Conservation (phyloP, 805 yeast species). For the Spathaspora hagerdaliae region DNA sequence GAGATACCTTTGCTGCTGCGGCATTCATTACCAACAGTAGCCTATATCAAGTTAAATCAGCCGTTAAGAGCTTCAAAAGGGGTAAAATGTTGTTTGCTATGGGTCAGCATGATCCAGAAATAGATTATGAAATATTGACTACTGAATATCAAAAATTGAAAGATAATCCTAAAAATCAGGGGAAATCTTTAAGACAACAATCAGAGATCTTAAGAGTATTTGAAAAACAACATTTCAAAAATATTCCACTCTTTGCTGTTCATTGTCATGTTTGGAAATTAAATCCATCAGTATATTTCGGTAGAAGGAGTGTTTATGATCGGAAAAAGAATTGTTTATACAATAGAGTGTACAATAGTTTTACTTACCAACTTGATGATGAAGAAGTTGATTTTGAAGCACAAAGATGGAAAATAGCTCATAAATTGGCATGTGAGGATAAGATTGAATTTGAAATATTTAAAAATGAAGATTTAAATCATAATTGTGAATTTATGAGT, state of each 20-base stretch:
- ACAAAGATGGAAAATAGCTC: conserved; percentile 9
- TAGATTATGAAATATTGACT: conserved; percentile 14
- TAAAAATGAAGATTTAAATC: conserved; percentile 5
- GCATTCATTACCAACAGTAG: conserved; percentile 28
- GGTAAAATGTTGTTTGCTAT: conserved; percentile 30
- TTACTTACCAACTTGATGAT: conserved; percentile 1
- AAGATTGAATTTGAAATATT: conserved; percentile 7
- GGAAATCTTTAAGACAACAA: conserved; percentile 11
- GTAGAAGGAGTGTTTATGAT: conserved; percentile 1
- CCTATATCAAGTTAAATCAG: conserved; percentile 15
- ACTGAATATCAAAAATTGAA: conserved; percentile 4
- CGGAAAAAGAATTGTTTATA: conserved; percentile 6
- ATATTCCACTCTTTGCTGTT: conserved; percentile 9
- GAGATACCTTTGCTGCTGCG: conserved; percentile 70
- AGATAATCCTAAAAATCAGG: neutral
- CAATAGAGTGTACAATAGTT: conserved; percentile 7
- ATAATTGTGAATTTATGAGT: conserved; percentile 13
- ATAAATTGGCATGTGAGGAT: conserved; percentile 8
- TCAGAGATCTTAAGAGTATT: conserved; percentile 14
- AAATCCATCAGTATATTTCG: conserved; percentile 9
- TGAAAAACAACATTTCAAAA: conserved; percentile 1
- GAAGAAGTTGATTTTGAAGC: conserved; percentile 11
- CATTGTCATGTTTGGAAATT: conserved; percentile 17
- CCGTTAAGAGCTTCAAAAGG: conserved; percentile 17
- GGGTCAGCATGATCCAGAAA: conserved; percentile 27